Base-by-base conservation (phyloP, 73 alveolate genomes). In the Breviolum minutum region DNA sequence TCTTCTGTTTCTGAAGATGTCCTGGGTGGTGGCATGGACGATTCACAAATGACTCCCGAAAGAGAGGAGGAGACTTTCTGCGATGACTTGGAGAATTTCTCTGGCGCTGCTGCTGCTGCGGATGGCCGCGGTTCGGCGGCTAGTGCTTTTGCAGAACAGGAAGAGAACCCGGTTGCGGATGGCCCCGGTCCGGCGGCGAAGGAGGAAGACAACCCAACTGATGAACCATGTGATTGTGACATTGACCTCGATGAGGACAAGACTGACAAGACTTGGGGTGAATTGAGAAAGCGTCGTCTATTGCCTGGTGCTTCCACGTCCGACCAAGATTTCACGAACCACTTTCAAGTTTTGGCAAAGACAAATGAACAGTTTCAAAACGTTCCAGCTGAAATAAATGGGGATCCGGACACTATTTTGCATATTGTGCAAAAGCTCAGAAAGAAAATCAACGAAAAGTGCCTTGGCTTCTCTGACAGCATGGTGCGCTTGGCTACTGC, bases 281-380 rank as follows among this genome's bases (percentile, higher is more conserved):
- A 6, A 2, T 61, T 83, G 76, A 22, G 92, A 10, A 54, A 61
- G 73, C 71, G 92, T 5, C 92, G 92, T n/a, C 76, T 83, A 6
- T 26, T 60, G 73, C 92, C 92, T 27, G 92, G 92, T 5, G 92
- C 92, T 1, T 8, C 62, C n/a, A 83, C 92, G n/a, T 83, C 92
- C 71, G 24, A 22, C 27, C 76, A 83, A 27, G 92, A 83, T 22
- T 83, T 83, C 62, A n/a, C 2, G 60, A 2, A 5, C 26, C 60
- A 61, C 20, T 83, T 83, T 17, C n/a, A 61, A 13, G 11, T 27
- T 7, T 62, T 83, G 76, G 61, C 16, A 1, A 9, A 7, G 60
- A 74, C 32, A 12, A 54, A 83, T 8, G 76, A 60, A 0, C n/a
- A 61, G 62, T 83, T 83, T 26, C 92, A 83, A 26, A 9, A 19